phyloP scores from a whole-genome alignment of 2,329 filamentous ascomycete species.

The Curvularia sp. region DNA sequence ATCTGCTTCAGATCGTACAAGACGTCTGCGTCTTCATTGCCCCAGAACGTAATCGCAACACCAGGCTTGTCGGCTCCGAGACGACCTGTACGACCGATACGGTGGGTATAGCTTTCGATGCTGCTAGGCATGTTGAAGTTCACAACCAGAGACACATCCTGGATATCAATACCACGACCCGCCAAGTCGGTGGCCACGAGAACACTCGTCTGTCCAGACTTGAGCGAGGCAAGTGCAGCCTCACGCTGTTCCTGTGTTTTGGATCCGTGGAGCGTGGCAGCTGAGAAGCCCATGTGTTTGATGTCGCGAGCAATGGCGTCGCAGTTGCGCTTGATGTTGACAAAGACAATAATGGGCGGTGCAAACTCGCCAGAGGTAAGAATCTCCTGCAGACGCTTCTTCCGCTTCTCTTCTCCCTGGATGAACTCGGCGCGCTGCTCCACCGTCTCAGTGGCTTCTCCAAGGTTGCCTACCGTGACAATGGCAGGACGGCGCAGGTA shows the following conservation, averaged over 20 bases:
- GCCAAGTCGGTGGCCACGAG: slow-evolving; percentile 95
- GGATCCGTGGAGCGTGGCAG: slow-evolving; percentile 89
- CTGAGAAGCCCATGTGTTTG: slow-evolving; percentile 88
- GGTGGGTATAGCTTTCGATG: slow-evolving; percentile 96
- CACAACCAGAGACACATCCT: slow-evolving; percentile 89
- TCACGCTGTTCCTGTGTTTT: slow-evolving; percentile 99
- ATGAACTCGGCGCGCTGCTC: slow-evolving; percentile 96
- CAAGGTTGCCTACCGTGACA: slow-evolving; percentile 91
- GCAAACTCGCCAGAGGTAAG: slow-evolving; percentile 79
- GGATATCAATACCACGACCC: slow-evolving; percentile 96
- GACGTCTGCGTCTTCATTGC: slow-evolving; percentile 85
- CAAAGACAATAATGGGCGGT: slow-evolving; percentile 96
- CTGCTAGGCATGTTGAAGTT: slow-evolving; percentile 98
- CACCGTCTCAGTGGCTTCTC: slow-evolving; percentile 96
- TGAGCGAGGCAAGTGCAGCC: slow-evolving; percentile 84
- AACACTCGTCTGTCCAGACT: slow-evolving; percentile 80
- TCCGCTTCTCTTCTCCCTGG: slow-evolving; percentile 89
- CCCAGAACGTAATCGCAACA: slow-evolving; percentile 94
- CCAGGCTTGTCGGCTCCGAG: slow-evolving; percentile 82
- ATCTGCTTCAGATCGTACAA: slow-evolving; percentile 97
- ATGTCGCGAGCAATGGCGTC: slow-evolving; percentile 94
- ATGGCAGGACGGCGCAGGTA: slow-evolving; percentile 93
- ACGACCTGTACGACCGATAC: slow-evolving; percentile 95
- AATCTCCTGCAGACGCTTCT: slow-evolving; percentile 94
- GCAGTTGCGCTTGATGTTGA: slow-evolving; percentile 99